Base-by-base conservation (phyloP, 2,329 filamentous ascomycete species). In the Bipolaris oryzae region DNA sequence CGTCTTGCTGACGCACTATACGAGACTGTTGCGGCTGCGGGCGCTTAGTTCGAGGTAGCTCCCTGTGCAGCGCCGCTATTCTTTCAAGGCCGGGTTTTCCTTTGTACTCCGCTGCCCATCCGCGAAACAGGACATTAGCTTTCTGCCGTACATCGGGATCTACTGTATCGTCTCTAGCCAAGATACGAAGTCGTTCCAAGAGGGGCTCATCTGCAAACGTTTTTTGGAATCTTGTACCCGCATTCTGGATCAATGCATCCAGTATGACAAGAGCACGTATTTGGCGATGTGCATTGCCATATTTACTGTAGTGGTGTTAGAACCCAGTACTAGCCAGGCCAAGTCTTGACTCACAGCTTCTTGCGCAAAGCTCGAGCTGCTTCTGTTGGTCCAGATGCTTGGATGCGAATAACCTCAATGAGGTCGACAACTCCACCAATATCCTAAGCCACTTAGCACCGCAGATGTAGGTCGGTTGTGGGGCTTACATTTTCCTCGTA, bases 231-330 rank as follows among this genome's bases (percentile, higher is more conserved):
- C 89, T 86, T 11, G 89, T 83, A 1, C 94, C 94, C 2, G 92
- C 93, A 79, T 99, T 99, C 73, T 97, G 91, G 58, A 99, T 95
- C 37, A 99, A 83, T 39, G 91, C 93, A 74, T 99, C 95, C 1
- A 99, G 85, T 47, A 99, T 88, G 10, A 90, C 89, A 20, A 99
- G 84, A 34, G 95, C 90, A 57, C 95, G 87, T 33, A 98, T 83
- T 77, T 99, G 95, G 47, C 92, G 89, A 76, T 98, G 94, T n/a
- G 91, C 84, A 70, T 87, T 96, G 68, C 95, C 95, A 77, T 99
- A 98, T 80, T 99, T 99, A 35, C 86, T 89, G 41, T 5, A 10
- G 1, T 18, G 1, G n/a, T 7, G 43, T 74, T 48, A 74, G 43
- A 52, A 3, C 16, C 33, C 43, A 11, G 60, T 28, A 28, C 15